phyloP scores from a whole-genome alignment of 371 early-diverging fungal genomes.

The Gilbertella persicaria region DNA sequence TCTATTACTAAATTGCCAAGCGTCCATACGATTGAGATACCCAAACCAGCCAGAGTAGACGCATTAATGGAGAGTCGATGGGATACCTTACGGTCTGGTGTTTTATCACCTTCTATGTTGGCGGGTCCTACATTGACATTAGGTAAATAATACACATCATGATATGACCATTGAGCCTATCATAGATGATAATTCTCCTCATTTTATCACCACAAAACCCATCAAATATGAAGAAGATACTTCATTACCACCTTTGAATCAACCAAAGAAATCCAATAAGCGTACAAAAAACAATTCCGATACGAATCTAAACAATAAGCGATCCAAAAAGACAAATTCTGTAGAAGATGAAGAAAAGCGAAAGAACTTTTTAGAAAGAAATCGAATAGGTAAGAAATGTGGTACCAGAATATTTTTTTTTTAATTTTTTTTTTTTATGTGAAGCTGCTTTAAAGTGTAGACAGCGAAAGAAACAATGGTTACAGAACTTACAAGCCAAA shows the following conservation, averaged over 20 bases:
- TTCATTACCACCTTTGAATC: slow-evolving; percentile 3
- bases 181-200: not conserved
- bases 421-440: slow-evolving; percentile 1
- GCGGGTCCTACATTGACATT: not conserved
- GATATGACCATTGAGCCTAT: too few species aligned
- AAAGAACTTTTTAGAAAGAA: slow-evolving; percentile 79
- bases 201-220: not conserved
- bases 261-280: not conserved
- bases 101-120: slow-evolving; percentile 18
- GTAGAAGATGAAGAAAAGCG: slow-evolving; percentile 68
- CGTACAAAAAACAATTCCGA: not conserved
- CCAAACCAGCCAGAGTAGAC: not conserved
- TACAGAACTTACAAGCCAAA: slow-evolving; percentile 58
- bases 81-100: slow-evolving; percentile 7
- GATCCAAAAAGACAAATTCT: not conserved
- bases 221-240: slow-evolving; percentile 1
- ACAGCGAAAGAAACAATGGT: slow-evolving; percentile 70
- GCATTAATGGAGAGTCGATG: slow-evolving; percentile 1
- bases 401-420: too few species aligned
- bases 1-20: not conserved
- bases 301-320: not conserved
- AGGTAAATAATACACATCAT: too few species aligned
- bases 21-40: not conserved
- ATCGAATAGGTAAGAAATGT: slow-evolving; percentile 67
- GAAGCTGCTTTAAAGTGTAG: slow-evolving; percentile 73